Evolutionary conservation across 1,139 yeast genomes (phyloP), one percentile per base, ranked within the genome.

Genomic region (Yamadazyma blattariae): DNA sequence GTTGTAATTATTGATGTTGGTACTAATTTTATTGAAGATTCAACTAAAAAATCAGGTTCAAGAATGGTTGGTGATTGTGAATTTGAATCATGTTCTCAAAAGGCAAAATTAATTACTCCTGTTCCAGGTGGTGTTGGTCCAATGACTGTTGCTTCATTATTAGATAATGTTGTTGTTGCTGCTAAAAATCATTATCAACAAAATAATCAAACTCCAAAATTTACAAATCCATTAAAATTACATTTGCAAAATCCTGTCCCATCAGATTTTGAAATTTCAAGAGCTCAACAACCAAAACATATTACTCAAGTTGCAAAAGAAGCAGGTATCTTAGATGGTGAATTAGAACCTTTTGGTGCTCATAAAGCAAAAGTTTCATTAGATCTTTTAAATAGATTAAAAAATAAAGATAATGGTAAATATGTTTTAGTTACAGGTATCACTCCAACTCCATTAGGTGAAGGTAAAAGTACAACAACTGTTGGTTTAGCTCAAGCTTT

Each of bases 41-140:
- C 77, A 22, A 59, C 86, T 35, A 84, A 78, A 57, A 88, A 89
- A 64, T 73, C 86, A 7, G 98, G 98, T 33, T 77, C 78, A 53
- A 78, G 84, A 56, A 74, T 90, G 63, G 96, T 89, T 33, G 99
- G 99, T 40, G 98, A 92, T 57, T 96, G 90, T 42, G 96, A 90
- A 46, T 89, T 76, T 51, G 82, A 71, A 34, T 65, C 79, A 18
- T 88, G 88, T 37, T 56, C 73, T 33, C 67, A 75, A 37, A 77
- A 74, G 42, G 96, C 95, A 21, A 71, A 82, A 25, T 71, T 74
- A 54, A 76, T 92, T 55, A 92, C 98, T 17, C 98, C 98, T 20
- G 99, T 92, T 39, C 99, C 98, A 34, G 99, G 99, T 56, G 98
- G 98, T 48, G 98, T 92, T 41, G 98, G 98, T 35, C 99, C 98